Conservation (phyloP, 805 yeast genomes). For the Candida ficus region DNA sequence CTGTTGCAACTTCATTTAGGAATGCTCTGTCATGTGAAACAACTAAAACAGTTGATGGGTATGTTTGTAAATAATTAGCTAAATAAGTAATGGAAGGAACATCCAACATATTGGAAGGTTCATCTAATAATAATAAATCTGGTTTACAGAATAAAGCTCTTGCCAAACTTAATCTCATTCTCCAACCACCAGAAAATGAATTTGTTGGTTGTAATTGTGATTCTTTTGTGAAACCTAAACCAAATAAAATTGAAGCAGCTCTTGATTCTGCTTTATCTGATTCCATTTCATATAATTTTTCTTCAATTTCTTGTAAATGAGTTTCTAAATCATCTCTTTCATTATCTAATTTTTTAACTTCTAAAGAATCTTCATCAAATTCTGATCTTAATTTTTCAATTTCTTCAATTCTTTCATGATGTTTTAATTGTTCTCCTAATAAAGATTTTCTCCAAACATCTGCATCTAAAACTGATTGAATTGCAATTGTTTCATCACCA, state of each 20-base stretch:
- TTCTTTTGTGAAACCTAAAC: constrained; percentile 89
- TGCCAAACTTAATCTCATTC: constrained; percentile 98
- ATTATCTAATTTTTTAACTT: constrained; percentile 74
- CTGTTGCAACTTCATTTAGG: constrained; percentile 96
- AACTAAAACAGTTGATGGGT: constrained; percentile 88
- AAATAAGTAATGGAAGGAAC: constrained; percentile 95
- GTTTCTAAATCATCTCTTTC: constrained; percentile 84
- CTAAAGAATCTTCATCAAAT: constrained; percentile 72
- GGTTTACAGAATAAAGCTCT: constrained; percentile 98
- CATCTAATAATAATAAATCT: constrained; percentile 87
- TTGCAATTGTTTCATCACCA: constrained; percentile 88
- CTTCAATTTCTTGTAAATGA: constrained; percentile 73
- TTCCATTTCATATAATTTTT: constrained; percentile 87
- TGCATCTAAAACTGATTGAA: constrained; percentile 96
- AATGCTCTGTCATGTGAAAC: constrained; percentile 98
- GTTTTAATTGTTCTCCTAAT: constrained; percentile 67
- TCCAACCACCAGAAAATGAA: constrained; percentile 99
- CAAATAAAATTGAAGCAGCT: constrained; percentile 89
- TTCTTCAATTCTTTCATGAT: constrained; percentile 68
- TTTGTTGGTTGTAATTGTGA: constrained; percentile 82
- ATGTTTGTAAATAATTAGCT: constrained; percentile 83
- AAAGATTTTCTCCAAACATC: constrained; percentile 98
- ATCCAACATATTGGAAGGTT: constrained; percentile 99
- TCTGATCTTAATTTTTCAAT: constrained; percentile 65
- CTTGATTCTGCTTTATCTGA: constrained; percentile 96